Percentiles rank a stretch among this genome's conserved stretches.
These are phyloP conservation scores for Diplosphaera chodatii DNA, from an alignment of 139 green algal genomes.

Conservation along the genomic window DNA sequence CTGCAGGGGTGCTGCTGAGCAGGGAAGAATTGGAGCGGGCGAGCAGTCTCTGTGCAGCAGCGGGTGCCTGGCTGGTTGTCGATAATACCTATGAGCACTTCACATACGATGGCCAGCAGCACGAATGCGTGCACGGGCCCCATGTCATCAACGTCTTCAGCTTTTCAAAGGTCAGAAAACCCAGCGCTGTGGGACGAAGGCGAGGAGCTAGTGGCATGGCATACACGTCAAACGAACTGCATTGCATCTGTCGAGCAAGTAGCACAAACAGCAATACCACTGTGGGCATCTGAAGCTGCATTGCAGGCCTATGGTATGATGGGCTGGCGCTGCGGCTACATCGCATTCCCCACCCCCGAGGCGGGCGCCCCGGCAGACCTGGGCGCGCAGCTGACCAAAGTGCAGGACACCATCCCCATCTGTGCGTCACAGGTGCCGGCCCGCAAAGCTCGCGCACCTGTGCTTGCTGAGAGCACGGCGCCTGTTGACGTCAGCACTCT, in stretches of 20 bases:
- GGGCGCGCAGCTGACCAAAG: slow-evolving; percentile 61
- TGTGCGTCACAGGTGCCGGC: slow-evolving; percentile 53
- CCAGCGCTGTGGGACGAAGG: too few relatives aligned
- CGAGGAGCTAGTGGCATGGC: too few relatives aligned
- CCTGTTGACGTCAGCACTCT: too few relatives aligned
- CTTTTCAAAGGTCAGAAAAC: slow-evolving; percentile 68
- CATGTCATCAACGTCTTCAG: slow-evolving; percentile 84
- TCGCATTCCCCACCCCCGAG: slow-evolving; percentile 16
- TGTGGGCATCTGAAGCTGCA: too few relatives aligned
- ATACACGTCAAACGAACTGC: too few relatives aligned
- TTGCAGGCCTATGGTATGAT: slow-evolving; percentile 82
- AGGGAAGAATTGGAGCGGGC: slow-evolving; percentile 52
- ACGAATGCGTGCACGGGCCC: slow-evolving; percentile 48
- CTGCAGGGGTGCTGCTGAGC: slow-evolving; percentile 64
- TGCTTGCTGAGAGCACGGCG: too few relatives aligned
- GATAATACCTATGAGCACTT: slow-evolving; percentile 96
- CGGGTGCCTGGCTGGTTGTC: slow-evolving; percentile 79
- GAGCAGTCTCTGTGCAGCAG: slow-evolving; percentile 40
- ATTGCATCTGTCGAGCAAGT: too few relatives aligned
- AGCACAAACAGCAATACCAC: too few relatives aligned
- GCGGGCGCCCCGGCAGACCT: slow-evolving; percentile 13
- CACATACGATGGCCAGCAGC: slow-evolving; percentile 53
- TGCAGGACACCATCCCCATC: slow-evolving; percentile 91
- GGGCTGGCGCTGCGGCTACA: slow-evolving; percentile 55
- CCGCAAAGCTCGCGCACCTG: too few relatives aligned